Evolutionary conservation across 768 basidiomycete genomes (phyloP), one percentile per base, ranked within the genome.

Genomic region (Serendipita sp.): DNA sequence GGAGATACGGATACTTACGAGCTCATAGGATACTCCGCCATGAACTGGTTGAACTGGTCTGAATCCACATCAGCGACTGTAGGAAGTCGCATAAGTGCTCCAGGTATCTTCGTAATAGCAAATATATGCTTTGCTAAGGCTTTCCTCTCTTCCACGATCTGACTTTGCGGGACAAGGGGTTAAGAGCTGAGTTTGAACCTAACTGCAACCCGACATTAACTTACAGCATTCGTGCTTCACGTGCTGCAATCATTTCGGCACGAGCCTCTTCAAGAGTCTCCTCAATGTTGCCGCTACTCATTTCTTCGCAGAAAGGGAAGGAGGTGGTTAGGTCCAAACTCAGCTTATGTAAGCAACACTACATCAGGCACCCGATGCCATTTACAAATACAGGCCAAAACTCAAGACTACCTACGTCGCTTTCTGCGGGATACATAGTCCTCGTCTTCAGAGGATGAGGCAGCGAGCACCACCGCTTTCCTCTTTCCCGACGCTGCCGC

Each of bases 121-220:
- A 33, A 60, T 16, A 60, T 37, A 8, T 60, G 27, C 10, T 37
- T 31, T n/a, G 33, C 18, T 8, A 60, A 29, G 2, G 36, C 36
- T 29, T 60, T 60, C 16, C 55, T 23, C 33, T 60, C 55, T n/a
- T 60, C 55, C 4, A 36, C 29, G 18, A 60, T 4, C 34, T 60
- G 55, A n/a, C 55, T 60, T 4, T 8, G 27, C 29, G 29, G 29
- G 11, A 10, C 18, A 60, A 60, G 55, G 48, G 48, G 55, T 36
- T 8, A 27, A 36, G 10, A n/a, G 55, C 55, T 60, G 55, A 60
- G 55, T 60, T 60, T 37, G 27, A 60, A 60, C 55, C 55, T 60
- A 60, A 37, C 34, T 60, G 29, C 55, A 23, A 36, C 55, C 16
- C 36, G 8, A 8, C 11, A 8, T 5, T 18, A n/a, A 50, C 48